These are phyloP conservation scores for Scleroderma bovista DNA, from an alignment of 768 basidiomycete genomes.

Conservation along the genomic window DNA sequence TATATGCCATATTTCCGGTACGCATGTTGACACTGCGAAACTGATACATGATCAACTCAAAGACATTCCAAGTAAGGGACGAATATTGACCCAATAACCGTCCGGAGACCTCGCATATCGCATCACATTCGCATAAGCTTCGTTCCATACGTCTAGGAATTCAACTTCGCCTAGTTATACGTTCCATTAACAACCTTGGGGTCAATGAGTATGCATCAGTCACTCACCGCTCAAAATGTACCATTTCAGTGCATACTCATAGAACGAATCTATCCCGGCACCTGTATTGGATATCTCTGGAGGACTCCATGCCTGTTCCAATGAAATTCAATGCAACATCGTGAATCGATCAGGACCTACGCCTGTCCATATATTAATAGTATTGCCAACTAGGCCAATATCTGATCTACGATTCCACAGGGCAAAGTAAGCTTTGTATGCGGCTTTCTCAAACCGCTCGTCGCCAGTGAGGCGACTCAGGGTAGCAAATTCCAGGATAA, in stretches of 20 bases:
- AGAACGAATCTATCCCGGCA: constrained; percentile 94
- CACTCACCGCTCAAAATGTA: constrained; percentile 75
- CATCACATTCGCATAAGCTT: constrained; percentile 81
- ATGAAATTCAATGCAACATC: constrained; percentile 4
- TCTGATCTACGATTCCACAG: constrained; percentile 89
- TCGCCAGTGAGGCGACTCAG: constrained; percentile 89
- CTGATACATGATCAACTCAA: constrained; percentile 34
- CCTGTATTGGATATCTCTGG: constrained; percentile 82
- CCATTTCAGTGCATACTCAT: constrained; percentile 92
- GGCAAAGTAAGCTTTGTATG: constrained; percentile 86
- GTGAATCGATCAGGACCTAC: constrained; percentile 37
- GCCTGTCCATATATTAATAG: constrained; percentile 77
- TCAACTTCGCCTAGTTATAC: constrained; percentile 57
- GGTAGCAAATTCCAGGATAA: constrained; percentile 93
- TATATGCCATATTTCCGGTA: constrained; percentile 66
- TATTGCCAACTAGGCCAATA: constrained; percentile 85
- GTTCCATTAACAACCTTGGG: constrained; percentile 9
- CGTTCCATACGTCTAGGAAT: constrained; percentile 81
- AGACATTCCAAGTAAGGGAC: neutral
- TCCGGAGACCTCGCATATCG: constrained; percentile 75
- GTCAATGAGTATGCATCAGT: neutral
- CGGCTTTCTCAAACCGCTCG: constrained; percentile 83
- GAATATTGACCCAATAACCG: constrained; percentile 72
- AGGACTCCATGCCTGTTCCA: constrained; percentile 54
- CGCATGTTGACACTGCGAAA: constrained; percentile 83